Conservation (phyloP, 2,329 filamentous ascomycete species). For the Cladosporium sp. region DNA sequence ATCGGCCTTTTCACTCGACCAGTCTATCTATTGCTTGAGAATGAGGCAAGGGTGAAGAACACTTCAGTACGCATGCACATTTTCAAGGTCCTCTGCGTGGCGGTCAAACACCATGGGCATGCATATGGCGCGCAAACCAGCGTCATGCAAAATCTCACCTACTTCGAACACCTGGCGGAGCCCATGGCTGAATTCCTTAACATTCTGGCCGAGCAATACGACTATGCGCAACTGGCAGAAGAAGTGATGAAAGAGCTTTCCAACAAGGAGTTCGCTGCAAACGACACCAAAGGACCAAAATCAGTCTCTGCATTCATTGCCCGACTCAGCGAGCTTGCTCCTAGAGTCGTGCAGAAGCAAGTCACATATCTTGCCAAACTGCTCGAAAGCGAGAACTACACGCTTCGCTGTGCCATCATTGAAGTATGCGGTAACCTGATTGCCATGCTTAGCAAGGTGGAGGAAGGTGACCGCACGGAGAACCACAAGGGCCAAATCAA, state of each 20-base stretch:
- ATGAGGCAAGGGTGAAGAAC: constrained; percentile 85
- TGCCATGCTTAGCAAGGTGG: constrained; percentile 81
- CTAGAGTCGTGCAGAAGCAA: constrained; percentile 91
- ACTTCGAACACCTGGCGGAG: constrained; percentile 97
- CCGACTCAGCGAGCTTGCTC: constrained; percentile 87
- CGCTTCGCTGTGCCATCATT: constrained; percentile 86
- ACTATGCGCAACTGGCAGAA: constrained; percentile 91
- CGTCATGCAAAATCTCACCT: constrained; percentile 94
- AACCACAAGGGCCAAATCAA: constrained; percentile 94
- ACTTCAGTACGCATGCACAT: constrained; percentile 91
- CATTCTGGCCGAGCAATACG: constrained; percentile 94
- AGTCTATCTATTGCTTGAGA: constrained; percentile 91
- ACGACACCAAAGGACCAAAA: constrained; percentile 91
- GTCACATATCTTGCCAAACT: constrained; percentile 95
- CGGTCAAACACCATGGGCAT: constrained; percentile 96
- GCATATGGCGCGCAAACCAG: constrained; percentile 96
- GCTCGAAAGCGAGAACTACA: constrained; percentile 95
- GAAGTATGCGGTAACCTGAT: constrained; percentile 98
- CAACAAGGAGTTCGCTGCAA: constrained; percentile 97
- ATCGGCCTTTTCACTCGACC: constrained; percentile 87
- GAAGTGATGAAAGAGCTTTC: constrained; percentile 92
- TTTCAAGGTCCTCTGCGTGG: constrained; percentile 94
- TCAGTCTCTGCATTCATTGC: constrained; percentile 92
- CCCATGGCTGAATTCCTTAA: constrained; percentile 98
- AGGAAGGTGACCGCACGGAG: constrained; percentile 72